Evolutionary conservation across 169 alveolate species (phyloP), one percentile per base, ranked within the genome.

Genomic region (Plasmodium inui): DNA sequence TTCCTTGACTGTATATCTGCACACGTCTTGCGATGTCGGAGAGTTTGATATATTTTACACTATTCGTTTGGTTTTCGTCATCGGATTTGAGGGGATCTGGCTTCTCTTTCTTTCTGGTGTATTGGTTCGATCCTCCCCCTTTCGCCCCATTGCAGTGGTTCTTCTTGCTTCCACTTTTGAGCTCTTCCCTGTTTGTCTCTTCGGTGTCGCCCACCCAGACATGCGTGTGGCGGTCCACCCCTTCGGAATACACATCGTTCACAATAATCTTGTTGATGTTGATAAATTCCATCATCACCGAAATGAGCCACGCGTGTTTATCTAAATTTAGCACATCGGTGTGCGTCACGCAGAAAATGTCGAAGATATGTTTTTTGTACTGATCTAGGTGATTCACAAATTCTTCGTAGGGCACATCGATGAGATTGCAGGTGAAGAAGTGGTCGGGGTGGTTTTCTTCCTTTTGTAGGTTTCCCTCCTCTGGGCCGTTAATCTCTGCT

Each of bases 191-290:
- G 19, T 81, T 34, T 10, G 12, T n/a, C 26, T 57, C 17, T 28
- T 3, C 26, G 2, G 7, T 17, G 34, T 84, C 76, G 4, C 19
- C 22, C 19, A 79, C 10, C 19, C 72, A 61, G 14, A 70, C 61
- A 67, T 89, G 94, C 14, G 76, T 37, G 6, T 79, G 9, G 30
- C 9, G 76, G 32, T 89, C 83, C 50, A 88, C 74, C 2, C 82
- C 89, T 5, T 22, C 57, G 9, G 46, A 10, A 32, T 91, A 82
- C 41, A 91, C 7, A 41, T 91, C 92, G 53, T 91, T 91, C 7
- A 91, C 55, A 28, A 91, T 41, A 6, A 91, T 91, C 22, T 91
- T 91, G 39, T 91, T 91, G 14, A 91, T 72, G 84, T 91, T 91
- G n/a, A 91, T 82, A 46, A 91, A 91, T 34, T 91, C 95, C 9